These are phyloP conservation scores for Aspergillus bridgeri DNA, from an alignment of 495 filamentous ascomycete species.

Conservation along the genomic window DNA sequence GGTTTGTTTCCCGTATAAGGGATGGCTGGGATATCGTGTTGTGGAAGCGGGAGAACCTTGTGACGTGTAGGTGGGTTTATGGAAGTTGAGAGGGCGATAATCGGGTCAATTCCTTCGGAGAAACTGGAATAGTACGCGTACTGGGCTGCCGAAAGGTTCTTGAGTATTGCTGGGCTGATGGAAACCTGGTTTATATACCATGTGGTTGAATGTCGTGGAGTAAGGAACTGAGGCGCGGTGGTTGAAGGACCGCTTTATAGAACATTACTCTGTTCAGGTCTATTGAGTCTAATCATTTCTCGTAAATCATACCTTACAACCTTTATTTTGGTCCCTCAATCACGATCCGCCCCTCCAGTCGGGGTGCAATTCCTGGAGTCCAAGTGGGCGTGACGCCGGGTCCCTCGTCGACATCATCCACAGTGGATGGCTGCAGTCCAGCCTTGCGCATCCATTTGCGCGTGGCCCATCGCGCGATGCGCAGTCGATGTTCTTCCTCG, in stretches of 20 bases:
- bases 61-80: slow-evolving; percentile 17
- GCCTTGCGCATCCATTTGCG: slow-evolving; percentile 73
- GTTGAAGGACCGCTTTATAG: too few relatives aligned
- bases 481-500: slow-evolving; percentile 38
- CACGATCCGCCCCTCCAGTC: slow-evolving; percentile 71
- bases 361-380: slow-evolving; percentile 75
- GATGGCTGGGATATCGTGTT: not conserved
- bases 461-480: slow-evolving; percentile 57
- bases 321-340: slow-evolving; percentile 19
- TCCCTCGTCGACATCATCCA: slow-evolving; percentile 37
- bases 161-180: too few relatives aligned
- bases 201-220: too few relatives aligned
- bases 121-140: too few relatives aligned
- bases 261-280: not conserved
- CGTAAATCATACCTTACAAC: slow-evolving; percentile 7
- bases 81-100: too few relatives aligned
- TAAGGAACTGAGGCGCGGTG: too few relatives aligned
- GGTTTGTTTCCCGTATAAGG: not conserved
- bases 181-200: too few relatives aligned
- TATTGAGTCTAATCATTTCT: slow-evolving; percentile 5
- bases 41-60: not conserved
- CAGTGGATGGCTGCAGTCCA: slow-evolving; percentile 45
- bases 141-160: too few relatives aligned
- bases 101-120: too few relatives aligned
- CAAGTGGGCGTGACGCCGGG: slow-evolving; percentile 62